phyloP scores from a whole-genome alignment of 139 green algal genomes.

The Coelastrella sp. region DNA sequence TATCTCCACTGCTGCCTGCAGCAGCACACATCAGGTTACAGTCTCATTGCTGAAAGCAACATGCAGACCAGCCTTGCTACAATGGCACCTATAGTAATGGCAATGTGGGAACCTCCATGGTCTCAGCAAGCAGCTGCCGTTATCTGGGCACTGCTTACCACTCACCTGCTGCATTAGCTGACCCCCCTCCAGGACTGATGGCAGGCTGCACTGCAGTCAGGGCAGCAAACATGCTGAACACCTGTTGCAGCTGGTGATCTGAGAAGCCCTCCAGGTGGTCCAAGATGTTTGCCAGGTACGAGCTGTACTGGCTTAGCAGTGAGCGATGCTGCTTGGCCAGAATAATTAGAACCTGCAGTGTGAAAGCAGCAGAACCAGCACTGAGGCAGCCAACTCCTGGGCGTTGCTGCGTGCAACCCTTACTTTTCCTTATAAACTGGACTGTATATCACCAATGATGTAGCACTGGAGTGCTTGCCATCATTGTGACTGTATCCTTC shows the following conservation, averaged over 20 bases:
- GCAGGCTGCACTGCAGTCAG: constrained; percentile 21
- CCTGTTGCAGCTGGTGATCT: constrained; percentile 49
- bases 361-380: too few species aligned
- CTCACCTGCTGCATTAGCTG: constrained; percentile 30
- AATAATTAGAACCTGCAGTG: background rate
- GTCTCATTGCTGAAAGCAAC: too few species aligned
- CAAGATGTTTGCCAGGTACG: constrained; percentile 49
- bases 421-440: background rate
- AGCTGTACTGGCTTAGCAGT: constrained; percentile 44
- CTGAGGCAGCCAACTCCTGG: too few species aligned
- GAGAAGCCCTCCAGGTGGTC: constrained; percentile 62
- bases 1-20: constrained; percentile 2
- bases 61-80: too few species aligned
- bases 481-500: too few species aligned
- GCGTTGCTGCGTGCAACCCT: background rate
- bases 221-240: constrained; percentile 56
- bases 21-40: too few species aligned
- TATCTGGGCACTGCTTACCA: too few species aligned
- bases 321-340: background rate
- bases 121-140: too few species aligned
- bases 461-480: background rate
- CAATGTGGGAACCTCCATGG: too few species aligned
- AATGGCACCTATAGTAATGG: too few species aligned
- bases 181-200: background rate
- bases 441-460: background rate